Conservation (phyloP, 176 grass and related monocot species). For the Aegilops speltoides region DNA sequence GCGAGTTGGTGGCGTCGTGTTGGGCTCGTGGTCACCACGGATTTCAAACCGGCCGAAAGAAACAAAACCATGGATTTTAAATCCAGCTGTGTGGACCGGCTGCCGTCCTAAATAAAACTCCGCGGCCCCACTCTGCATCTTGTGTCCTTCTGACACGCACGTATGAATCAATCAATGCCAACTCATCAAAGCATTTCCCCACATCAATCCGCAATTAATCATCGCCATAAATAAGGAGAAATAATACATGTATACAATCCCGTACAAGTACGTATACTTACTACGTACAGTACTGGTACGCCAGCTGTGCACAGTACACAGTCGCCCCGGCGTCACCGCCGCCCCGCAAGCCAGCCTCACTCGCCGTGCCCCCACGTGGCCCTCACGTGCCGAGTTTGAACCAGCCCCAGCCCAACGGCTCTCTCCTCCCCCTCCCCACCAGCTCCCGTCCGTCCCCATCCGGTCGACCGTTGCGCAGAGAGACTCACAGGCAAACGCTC, state of each 20-base stretch:
- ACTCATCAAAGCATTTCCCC: neutral
- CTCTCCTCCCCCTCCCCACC: neutral
- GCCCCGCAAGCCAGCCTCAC: neutral
- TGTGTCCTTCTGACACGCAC: neutral
- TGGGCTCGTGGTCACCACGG: too few relatives aligned
- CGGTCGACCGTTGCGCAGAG: slow-evolving; percentile 47
- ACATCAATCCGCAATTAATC: neutral
- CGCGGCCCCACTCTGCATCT: neutral
- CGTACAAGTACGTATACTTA: neutral
- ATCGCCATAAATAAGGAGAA: neutral
- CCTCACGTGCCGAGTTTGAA: slow-evolving; percentile 47
- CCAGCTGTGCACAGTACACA: too few relatives aligned
- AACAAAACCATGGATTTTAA: too few relatives aligned
- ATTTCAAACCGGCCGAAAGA: too few relatives aligned
- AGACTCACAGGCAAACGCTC: slow-evolving; percentile 9
- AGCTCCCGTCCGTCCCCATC: neutral
- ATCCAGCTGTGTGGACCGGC: neutral
- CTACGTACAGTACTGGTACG: too few relatives aligned
- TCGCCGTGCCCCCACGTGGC: neutral
- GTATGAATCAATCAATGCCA: neutral
- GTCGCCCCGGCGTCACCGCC: too few relatives aligned
- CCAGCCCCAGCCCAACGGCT: slow-evolving; percentile 40
- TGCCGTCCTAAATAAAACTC: neutral
- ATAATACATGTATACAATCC: neutral
- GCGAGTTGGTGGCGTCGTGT: too few relatives aligned